Base-by-base conservation (phyloP, 768 basidiomycete species). In the Hemileccinum impolitum region DNA sequence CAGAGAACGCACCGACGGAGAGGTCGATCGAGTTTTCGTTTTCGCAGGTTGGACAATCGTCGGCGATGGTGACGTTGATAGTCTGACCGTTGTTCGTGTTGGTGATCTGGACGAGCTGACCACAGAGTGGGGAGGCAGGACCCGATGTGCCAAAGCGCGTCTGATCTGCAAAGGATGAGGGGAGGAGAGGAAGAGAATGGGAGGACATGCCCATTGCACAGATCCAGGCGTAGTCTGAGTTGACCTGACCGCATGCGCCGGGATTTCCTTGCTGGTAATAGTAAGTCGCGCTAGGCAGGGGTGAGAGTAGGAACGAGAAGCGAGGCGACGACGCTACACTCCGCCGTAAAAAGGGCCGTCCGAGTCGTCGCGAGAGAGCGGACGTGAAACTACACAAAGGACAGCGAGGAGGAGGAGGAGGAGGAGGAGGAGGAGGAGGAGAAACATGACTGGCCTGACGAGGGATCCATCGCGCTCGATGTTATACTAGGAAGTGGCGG, bases 21-120 rank as follows among this genome's bases (percentile, higher is more conserved):
- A 90, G 72, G 59, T 90, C 87, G 61, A 96, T 82, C 14, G 84
- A 87, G 66, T 85, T 76, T 25, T 31, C 30, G 58, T 78, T 81
- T 0, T 60, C 43, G 71, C 91, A 95, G 17, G 84, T 85, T 21
- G 91, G 90, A 75, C 92, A 96, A 32, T 76, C 83, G 57, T 93
- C 91, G 12, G 79, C 88, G 54, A 96, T 74, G 21, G 73, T 77
- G 39, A 83, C 90, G 4, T 66, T 73, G 50, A 87, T 76, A n/a
- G 66, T 62, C 66, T 73, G 19, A 42, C 76, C 73, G 12, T 45
- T 69, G 68, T 80, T 82, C 21, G 70, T 56, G 72, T 89, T 87
- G 50, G 72, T 82, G 62, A 96, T 79, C 55, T 62, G 55, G 57
- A 95, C 78, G 41, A 69, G 60, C 60, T 74, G 69, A 49, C 88